Evolutionary conservation across 2,329 filamentous ascomycete genomes (phyloP), one percentile per base, ranked within the genome.

Genomic region (Pseudogymnoascus sp.): DNA sequence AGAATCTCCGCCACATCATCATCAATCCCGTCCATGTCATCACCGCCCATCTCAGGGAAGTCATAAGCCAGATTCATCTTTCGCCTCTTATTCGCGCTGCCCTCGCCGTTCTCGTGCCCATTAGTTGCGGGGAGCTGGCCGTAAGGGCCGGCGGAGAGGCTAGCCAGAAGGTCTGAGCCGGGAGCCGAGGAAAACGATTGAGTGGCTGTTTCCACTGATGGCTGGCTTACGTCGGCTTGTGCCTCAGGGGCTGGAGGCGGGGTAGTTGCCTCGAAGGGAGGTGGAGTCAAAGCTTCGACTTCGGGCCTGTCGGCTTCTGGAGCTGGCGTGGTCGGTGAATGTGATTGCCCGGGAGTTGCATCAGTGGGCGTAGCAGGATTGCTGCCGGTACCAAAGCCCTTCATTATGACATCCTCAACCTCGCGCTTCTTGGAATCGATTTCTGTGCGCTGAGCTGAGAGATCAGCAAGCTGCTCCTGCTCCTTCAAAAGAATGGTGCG

Each of bases 331-430:
- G 75, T 76, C n/a, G 75, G 75, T 37, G 44, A 73, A 68, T 66
- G 70, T 67, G n/a, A 69, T 66, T 71, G 70, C 40, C 70, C 69
- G 34, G 74, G 75, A 42, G 71, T 72, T 7, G 79, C 78, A 2
- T 80, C 78, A 3, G 80, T 77, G 8, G 84, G 79, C 7, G 76
- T 75, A 56, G 78, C 76, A 18, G 79, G 77, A 64, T 84, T 81
- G 62, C 79, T 79, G 7, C 86, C 82, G 1, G 84, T 83, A 12
- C 86, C 85, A 21, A 96, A 82, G 7, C 90, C 91, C 61, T 89
- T 86, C 83, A 99, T 91, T 69, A 99, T 97, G 59, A 86, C 88
- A 68, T 93, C 86, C 75, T 99, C 95, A 6, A 99, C 92, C 59
- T 95, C 89, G 61, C 88, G 86, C 75, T 96, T 96, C 77, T 91